phyloP scores from a whole-genome alignment of 345 rosid species.

The Acer yangbiense region DNA sequence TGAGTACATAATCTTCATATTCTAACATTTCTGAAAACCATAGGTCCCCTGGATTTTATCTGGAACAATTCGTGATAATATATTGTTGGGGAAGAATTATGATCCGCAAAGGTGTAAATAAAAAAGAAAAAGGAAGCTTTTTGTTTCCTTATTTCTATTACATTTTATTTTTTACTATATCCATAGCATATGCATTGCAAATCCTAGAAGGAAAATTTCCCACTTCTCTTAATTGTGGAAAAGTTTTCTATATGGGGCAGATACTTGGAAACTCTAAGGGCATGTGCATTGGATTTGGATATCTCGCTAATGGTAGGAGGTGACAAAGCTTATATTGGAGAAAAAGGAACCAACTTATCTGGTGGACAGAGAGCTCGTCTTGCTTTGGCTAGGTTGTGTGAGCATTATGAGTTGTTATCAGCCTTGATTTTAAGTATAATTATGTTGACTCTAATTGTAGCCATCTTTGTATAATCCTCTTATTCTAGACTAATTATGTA shows the following conservation, averaged over 20 bases:
- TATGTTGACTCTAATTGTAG: neutral
- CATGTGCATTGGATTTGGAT: conserved; percentile 82
- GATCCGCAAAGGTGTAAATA: conserved; percentile 63
- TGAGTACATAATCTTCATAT: conserved; percentile 23
- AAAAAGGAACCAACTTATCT: conserved; percentile 88
- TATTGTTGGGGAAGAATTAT: conserved; percentile 65
- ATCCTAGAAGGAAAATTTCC: conserved; percentile 4
- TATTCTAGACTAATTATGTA: neutral
- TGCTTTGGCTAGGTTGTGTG: conserved; percentile 81
- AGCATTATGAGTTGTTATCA: neutral
- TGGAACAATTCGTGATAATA: conserved; percentile 79
- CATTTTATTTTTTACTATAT: neutral
- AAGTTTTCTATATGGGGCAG: conserved; percentile 36
- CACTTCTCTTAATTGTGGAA: conserved; percentile 1
- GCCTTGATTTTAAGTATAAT: neutral
- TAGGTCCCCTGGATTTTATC: conserved; percentile 95
- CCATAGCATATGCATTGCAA: neutral
- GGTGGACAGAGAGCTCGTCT: conserved; percentile 98
- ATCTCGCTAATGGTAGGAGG: conserved; percentile 79
- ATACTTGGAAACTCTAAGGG: conserved; percentile 60
- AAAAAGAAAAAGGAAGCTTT: neutral
- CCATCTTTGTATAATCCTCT: neutral
- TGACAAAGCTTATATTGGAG: conserved; percentile 82
- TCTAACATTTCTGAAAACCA: conserved; percentile 23
- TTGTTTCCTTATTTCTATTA: neutral